A percentile compares a stretch with the other conserved stretches of the same genome.
These are phyloP conservation scores for Pisolithus marmoratus DNA, from an alignment of 768 basidiomycete species.

Conservation along the genomic window DNA sequence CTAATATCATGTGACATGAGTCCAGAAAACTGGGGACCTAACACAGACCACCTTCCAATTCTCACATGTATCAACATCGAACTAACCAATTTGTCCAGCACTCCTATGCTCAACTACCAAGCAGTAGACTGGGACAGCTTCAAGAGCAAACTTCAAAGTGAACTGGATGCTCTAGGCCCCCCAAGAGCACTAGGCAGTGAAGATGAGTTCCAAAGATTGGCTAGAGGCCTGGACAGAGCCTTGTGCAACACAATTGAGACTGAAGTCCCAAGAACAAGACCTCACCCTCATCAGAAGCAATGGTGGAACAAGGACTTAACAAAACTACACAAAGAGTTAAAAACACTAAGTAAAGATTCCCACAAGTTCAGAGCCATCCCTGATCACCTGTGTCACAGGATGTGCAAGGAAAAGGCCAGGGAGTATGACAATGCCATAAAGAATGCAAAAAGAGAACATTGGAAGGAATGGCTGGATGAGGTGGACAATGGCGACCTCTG, in stretches of 20 bases:
- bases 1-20: no score
- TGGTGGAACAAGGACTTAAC: constrained; percentile 19
- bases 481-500: not conserved
- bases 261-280: constrained; percentile 5
- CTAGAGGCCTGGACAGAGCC: constrained; percentile 5
- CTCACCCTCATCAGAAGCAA: constrained; percentile 9
- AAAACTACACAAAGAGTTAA: not conserved
- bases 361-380: not conserved
- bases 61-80: not conserved
- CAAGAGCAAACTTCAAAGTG: not conserved
- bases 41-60: not conserved
- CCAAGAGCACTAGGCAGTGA: not conserved
- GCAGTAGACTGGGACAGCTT: constrained; percentile 1
- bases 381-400: not conserved
- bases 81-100: no score
- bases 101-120: not conserved
- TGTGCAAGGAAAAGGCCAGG: not conserved
- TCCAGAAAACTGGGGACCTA: no score
- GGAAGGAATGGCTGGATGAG: constrained; percentile 7
- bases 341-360: not conserved
- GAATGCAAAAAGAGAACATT: constrained; percentile 2
- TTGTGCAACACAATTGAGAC: constrained; percentile 10
- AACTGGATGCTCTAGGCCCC: not conserved
- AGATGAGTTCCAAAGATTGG: constrained; percentile 4
- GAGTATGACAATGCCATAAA: not conserved